phyloP scores from a whole-genome alignment of 805 yeast genomes.

The Suhomyces prunicola region DNA sequence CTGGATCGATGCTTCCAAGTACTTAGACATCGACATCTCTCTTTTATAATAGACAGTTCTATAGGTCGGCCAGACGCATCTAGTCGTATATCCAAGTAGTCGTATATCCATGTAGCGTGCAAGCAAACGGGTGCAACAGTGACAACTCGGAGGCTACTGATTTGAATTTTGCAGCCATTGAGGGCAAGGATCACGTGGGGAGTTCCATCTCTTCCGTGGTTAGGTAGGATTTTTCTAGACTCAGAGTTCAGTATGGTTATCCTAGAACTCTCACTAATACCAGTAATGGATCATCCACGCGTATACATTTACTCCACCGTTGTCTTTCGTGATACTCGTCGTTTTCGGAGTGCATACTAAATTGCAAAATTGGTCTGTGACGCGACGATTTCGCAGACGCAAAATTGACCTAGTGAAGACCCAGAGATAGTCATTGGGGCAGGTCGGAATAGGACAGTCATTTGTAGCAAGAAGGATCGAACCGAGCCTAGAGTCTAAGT shows the following conservation, averaged over 20 bases:
- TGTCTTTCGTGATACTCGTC: no score
- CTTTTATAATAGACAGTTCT: slow-evolving; percentile 27
- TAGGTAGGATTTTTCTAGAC: no score
- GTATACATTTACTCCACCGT: no score
- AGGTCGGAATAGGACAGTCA: background rate
- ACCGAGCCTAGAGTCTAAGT: background rate
- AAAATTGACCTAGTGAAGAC: background rate
- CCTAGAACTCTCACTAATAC: no score
- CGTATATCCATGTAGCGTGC: background rate
- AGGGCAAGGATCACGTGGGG: background rate
- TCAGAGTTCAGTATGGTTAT: no score
- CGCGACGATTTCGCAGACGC: background rate
- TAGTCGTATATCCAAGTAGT: no score
- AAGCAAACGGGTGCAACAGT: background rate
- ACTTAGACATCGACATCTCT: slow-evolving; percentile 43
- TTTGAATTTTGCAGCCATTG: background rate
- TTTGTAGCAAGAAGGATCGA: background rate
- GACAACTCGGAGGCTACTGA: background rate
- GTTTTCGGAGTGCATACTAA: background rate
- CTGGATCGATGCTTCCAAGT: slow-evolving; percentile 48
- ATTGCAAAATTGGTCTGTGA: background rate
- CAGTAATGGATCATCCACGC: no score
- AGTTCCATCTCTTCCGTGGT: no score
- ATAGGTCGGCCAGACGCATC: background rate
- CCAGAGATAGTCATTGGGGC: background rate